Percentiles rank a stretch among this genome's conserved stretches.
Conservation (phyloP, 1,284 basidiomycete species). For the Ustilago crameri region DNA sequence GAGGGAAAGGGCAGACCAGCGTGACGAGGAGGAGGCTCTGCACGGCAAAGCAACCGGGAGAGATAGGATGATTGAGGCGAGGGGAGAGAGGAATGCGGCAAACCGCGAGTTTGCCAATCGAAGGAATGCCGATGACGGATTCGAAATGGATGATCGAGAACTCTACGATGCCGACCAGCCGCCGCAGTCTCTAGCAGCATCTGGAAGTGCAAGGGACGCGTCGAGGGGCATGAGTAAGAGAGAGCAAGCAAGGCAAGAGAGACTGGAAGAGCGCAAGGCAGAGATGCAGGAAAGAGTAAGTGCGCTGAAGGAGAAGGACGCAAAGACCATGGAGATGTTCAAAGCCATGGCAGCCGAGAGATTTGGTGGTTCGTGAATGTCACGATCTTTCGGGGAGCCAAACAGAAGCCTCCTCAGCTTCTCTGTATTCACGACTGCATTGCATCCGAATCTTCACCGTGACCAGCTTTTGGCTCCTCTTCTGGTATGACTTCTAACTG, state of each 20-base stretch:
- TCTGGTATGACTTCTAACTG: no score
- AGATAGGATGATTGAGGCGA: constrained; percentile 46
- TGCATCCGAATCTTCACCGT: no score
- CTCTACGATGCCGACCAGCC: constrained; percentile 24
- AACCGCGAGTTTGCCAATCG: constrained; percentile 53
- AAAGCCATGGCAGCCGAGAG: constrained; percentile 37
- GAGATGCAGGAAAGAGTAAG: constrained; percentile 36
- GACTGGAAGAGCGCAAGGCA: constrained; percentile 12
- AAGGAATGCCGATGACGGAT: constrained; percentile 35
- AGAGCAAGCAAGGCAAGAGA: constrained; percentile 18
- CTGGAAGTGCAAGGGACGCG: constrained; percentile 6
- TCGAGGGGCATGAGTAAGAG: constrained; percentile 12
- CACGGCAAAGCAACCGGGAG: constrained; percentile 49
- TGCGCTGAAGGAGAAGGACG: constrained; percentile 40
- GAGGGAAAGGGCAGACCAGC: constrained; percentile 1
- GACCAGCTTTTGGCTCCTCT: no score
- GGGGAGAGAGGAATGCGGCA: constrained; percentile 16
- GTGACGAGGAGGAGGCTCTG: constrained; percentile 18
- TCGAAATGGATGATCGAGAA: constrained; percentile 48
- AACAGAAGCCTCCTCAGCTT: no score
- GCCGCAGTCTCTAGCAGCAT: background rate
- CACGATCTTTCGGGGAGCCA: no score
- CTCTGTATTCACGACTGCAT: no score
- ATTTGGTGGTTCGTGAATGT: constrained; percentile 20
- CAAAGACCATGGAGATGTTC: constrained; percentile 55